A percentile compares a stretch with the other conserved stretches of the same genome.
Evolutionary conservation across 352 stramenopile species (phyloP).

Genomic region (Globisporangium nodosum): DNA sequence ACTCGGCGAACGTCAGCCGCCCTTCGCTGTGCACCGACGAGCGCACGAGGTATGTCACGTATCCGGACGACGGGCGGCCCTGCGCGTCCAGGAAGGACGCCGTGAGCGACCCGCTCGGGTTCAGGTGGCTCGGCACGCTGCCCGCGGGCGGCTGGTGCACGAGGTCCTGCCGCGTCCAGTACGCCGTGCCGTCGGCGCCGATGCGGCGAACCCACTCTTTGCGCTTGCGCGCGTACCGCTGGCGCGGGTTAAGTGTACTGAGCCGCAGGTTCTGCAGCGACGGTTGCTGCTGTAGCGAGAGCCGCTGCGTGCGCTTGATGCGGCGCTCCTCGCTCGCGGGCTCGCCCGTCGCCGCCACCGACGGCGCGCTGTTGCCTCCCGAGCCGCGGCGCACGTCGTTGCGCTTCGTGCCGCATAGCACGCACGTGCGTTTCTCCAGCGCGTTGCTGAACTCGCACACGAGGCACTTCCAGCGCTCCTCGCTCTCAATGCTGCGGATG

Average conservation of each 20-base stretch:
- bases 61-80: constrained; percentile 49
- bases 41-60: constrained; percentile 65
- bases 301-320: constrained; percentile 18
- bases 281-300: constrained; percentile 17
- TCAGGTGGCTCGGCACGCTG: not conserved
- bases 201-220: constrained; percentile 79
- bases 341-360: constrained; percentile 12
- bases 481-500: constrained; percentile 29
- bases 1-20: constrained; percentile 63
- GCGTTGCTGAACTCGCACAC: constrained; percentile 80
- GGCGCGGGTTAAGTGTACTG: constrained; percentile 61
- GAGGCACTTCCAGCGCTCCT: constrained; percentile 71
- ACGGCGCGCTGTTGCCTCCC: constrained; percentile 11
- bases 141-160: not conserved
- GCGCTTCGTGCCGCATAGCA: constrained; percentile 73
- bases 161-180: constrained; percentile 39
- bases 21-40: constrained; percentile 53
- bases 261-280: constrained; percentile 32
- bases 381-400: constrained; percentile 20
- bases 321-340: constrained; percentile 4
- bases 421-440: constrained; percentile 48
- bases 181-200: constrained; percentile 54
- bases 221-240: constrained; percentile 68
- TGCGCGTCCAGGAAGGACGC: constrained; percentile 1
- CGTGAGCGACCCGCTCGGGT: not conserved